Conservation (phyloP, 148 eudicot species). For the Rhododendron molle region DNA sequence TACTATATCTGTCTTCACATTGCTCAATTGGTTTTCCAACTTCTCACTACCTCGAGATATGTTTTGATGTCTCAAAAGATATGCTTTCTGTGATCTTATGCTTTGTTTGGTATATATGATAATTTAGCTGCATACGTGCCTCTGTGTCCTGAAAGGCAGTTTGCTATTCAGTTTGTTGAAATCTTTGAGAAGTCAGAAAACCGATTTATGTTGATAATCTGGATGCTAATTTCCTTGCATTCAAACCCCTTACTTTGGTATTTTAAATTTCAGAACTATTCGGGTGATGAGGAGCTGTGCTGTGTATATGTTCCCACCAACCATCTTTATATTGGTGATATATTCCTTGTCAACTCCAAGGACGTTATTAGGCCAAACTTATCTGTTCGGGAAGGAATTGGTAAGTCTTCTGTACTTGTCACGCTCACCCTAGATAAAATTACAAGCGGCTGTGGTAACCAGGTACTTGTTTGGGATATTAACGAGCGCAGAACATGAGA, state of each 20-base stretch:
- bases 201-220: not conserved
- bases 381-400: constrained; percentile 78
- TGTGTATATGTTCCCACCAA: constrained; percentile 75
- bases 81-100: not conserved
- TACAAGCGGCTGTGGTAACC: not conserved
- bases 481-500: not conserved
- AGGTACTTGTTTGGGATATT: not conserved
- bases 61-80: not conserved
- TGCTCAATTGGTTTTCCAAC: not conserved
- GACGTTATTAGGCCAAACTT: constrained; percentile 68
- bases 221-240: not conserved
- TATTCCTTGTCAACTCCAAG: constrained; percentile 59
- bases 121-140: not conserved
- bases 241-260: not conserved
- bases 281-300: constrained; percentile 69
- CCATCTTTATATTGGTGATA: constrained; percentile 72
- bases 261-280: constrained; percentile 32
- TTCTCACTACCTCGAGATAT: not conserved
- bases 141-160: not conserved
- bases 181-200: not conserved
- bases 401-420: constrained; percentile 24
- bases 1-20: not conserved
- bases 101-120: not conserved
- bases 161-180: not conserved
- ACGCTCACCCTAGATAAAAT: not conserved